Conservation (phyloP, 805 yeast genomes). For the Yarrowia phangngaensis region DNA sequence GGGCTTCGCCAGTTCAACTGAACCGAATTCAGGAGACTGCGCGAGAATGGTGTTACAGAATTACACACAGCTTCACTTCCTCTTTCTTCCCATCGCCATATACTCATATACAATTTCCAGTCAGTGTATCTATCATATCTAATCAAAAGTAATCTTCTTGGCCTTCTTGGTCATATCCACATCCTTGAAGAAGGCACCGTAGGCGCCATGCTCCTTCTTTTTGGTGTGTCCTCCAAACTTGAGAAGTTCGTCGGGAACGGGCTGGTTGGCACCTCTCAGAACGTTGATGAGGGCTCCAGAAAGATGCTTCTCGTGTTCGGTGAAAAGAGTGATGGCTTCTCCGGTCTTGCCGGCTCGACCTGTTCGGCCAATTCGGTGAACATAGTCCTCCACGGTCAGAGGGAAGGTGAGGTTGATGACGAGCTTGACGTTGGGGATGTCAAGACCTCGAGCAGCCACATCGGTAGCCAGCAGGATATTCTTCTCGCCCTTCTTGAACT, state of each 20-base stretch:
- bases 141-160: conserved; percentile 83
- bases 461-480: conserved; percentile 89
- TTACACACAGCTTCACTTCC: too few species aligned
- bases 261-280: conserved; percentile 88
- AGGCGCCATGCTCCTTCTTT: conserved; percentile 96
- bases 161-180: conserved; percentile 78
- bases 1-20: too few species aligned
- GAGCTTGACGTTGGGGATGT: conserved; percentile 93
- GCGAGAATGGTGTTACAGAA: too few species aligned
- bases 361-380: conserved; percentile 95
- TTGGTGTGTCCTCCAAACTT: conserved; percentile 98
- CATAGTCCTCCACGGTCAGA: conserved; percentile 92
- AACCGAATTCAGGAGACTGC: too few species aligned
- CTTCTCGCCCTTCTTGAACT: conserved; percentile 76
- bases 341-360: conserved; percentile 98
- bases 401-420: conserved; percentile 96
- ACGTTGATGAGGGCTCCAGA: conserved; percentile 93
- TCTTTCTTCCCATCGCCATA: too few species aligned
- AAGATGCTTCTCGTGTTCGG: conserved; percentile 93
- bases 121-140: conserved; percentile 26
- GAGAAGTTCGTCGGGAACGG: conserved; percentile 89
- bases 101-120: neutral
- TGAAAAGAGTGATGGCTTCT: conserved; percentile 89
- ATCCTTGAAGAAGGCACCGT: conserved; percentile 95
- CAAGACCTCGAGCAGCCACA: conserved; percentile 97